phyloP scores from a whole-genome alignment of 441 rosid species.

The Macaranga tanarius region DNA sequence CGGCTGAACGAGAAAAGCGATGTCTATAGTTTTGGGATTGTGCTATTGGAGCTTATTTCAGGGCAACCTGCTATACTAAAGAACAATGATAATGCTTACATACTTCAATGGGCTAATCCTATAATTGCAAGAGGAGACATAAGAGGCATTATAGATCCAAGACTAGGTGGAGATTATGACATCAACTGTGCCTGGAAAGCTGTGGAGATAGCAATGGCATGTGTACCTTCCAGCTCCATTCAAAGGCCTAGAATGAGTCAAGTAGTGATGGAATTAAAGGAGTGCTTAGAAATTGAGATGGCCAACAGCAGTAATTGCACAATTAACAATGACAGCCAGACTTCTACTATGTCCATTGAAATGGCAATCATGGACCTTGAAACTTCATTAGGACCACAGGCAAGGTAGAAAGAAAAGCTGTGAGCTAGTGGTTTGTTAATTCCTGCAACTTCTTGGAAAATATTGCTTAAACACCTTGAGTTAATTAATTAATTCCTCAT shows the following conservation, averaged over 20 bases:
- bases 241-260: not conserved
- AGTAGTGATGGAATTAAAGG: not conserved
- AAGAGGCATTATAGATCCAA: not conserved
- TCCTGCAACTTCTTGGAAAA: not conserved
- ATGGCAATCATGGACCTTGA: not conserved
- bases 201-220: not conserved
- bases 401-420: not conserved
- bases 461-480: not conserved
- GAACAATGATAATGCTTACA: not conserved
- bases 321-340: not conserved
- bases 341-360: not conserved
- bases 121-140: not conserved
- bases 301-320: not conserved
- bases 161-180: not conserved
- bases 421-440: not conserved
- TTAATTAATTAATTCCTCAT: too few relatives aligned
- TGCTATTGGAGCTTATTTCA: not conserved
- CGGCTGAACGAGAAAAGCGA: not conserved
- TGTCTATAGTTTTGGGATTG: not conserved
- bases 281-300: not conserved
- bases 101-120: not conserved
- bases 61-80: not conserved
- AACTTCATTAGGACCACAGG: not conserved
- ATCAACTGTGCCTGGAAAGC: not conserved
- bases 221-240: not conserved